phyloP scores from a whole-genome alignment of 306 rosid species.

The Quercus variabilis region DNA sequence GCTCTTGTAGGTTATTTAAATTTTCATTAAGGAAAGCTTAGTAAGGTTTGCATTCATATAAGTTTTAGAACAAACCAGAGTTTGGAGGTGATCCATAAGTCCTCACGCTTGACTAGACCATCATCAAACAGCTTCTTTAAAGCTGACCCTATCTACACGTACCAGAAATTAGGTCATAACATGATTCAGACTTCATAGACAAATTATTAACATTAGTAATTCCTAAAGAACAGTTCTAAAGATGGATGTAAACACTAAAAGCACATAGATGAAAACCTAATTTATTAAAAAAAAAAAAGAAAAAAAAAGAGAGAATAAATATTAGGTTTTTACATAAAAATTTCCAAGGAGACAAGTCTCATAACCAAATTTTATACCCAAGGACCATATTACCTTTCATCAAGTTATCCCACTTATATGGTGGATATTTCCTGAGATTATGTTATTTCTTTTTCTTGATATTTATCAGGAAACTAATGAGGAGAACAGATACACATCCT shows the following conservation, averaged over 20 bases:
- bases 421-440: too few species aligned
- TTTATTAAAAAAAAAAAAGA: too few species aligned
- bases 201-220: neutral
- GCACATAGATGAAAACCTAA: neutral
- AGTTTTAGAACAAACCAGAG: conserved; percentile 38
- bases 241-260: neutral
- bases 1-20: too few species aligned
- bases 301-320: neutral
- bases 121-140: conserved; percentile 42
- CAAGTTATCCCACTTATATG: neutral
- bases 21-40: neutral
- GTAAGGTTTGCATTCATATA: neutral
- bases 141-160: conserved; percentile 44
- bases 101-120: conserved; percentile 46
- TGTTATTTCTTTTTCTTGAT: too few species aligned
- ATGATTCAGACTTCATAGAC: neutral
- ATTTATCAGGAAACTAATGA: too few species aligned
- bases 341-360: neutral
- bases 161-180: neutral
- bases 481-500: too few species aligned
- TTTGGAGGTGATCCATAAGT: conserved; percentile 51
- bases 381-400: neutral
- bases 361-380: neutral
- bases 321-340: neutral
- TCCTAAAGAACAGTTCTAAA: neutral